These are phyloP conservation scores for Monilinia aucupariae DNA, from an alignment of 2,329 filamentous ascomycete genomes.

Conservation along the genomic window DNA sequence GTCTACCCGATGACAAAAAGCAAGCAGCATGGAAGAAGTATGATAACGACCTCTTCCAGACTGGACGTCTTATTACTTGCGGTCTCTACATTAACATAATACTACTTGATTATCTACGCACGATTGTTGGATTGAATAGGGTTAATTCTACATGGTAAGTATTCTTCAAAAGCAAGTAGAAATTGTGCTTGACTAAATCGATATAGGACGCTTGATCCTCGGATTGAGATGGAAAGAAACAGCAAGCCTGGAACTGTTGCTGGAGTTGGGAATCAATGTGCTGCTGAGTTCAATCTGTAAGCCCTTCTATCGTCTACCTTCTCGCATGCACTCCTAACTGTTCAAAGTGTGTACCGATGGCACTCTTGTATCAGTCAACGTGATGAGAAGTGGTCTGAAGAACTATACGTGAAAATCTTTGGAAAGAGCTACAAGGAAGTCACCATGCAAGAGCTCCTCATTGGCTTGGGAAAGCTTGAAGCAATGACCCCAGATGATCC, in stretches of 20 bases:
- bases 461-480: conserved; percentile 59
- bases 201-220: conserved; percentile 60
- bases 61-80: conserved; percentile 65
- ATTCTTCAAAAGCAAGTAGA: not conserved
- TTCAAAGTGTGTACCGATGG: conserved; percentile 64
- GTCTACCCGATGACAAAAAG: conserved; percentile 45
- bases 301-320: not conserved
- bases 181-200: not conserved
- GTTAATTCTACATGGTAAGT: conserved; percentile 48
- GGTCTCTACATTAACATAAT: conserved; percentile 76
- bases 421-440: conserved; percentile 16
- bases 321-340: not conserved
- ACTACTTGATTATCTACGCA: conserved; percentile 71
- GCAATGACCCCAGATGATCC: conserved; percentile 58
- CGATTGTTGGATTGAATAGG: conserved; percentile 41
- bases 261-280: conserved; percentile 75
- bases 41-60: conserved; percentile 74
- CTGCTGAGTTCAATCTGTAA: conserved; percentile 74
- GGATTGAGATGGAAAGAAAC: conserved; percentile 58
- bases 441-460: conserved; percentile 55
- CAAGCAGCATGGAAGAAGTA: conserved; percentile 57
- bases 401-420: conserved; percentile 40
- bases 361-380: conserved; percentile 69
- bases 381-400: conserved; percentile 77
- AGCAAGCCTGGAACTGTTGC: conserved; percentile 44